Conservation (phyloP, 2,329 filamentous ascomycete genomes). For the Cladosporium cucumerinum region DNA sequence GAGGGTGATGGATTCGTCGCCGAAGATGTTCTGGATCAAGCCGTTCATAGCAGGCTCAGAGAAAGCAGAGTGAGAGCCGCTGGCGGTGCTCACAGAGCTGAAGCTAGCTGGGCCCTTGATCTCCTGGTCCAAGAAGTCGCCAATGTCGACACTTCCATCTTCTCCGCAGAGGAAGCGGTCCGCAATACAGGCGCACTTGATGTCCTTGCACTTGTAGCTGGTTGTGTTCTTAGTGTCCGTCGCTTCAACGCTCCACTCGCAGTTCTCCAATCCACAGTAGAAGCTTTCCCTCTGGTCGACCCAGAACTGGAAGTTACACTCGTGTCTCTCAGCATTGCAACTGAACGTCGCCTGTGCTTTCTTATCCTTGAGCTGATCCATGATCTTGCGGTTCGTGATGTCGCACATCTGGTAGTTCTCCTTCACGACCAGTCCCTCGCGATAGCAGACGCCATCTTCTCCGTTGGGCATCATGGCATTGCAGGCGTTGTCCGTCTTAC, state of each 20-base stretch:
- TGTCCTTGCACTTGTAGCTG: slow-evolving; percentile 76
- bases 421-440: slow-evolving; percentile 83
- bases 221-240: slow-evolving; percentile 73
- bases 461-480: slow-evolving; percentile 80
- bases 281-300: slow-evolving; percentile 92
- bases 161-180: slow-evolving; percentile 93
- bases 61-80: slow-evolving; percentile 64
- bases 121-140: slow-evolving; percentile 76
- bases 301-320: slow-evolving; percentile 99
- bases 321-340: slow-evolving; percentile 69
- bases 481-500: slow-evolving; percentile 77
- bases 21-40: slow-evolving; percentile 83
- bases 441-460: slow-evolving; percentile 85
- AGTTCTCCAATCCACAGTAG: slow-evolving; percentile 85
- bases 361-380: slow-evolving; percentile 77
- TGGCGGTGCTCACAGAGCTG: slow-evolving; percentile 59
- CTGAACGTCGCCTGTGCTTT: slow-evolving; percentile 93
- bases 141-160: slow-evolving; percentile 84
- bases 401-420: slow-evolving; percentile 98
- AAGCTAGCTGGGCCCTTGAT: slow-evolving; percentile 89
- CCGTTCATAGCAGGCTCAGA: slow-evolving; percentile 90
- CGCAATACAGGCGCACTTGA: slow-evolving; percentile 82
- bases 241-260: slow-evolving; percentile 68
- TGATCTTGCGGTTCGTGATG: slow-evolving; percentile 93
- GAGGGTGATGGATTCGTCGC: slow-evolving; percentile 83